Percentiles rank a stretch among this genome's conserved stretches.
Evolutionary conservation across 345 rosid genomes (phyloP).

Genomic region (Citrus medica): DNA sequence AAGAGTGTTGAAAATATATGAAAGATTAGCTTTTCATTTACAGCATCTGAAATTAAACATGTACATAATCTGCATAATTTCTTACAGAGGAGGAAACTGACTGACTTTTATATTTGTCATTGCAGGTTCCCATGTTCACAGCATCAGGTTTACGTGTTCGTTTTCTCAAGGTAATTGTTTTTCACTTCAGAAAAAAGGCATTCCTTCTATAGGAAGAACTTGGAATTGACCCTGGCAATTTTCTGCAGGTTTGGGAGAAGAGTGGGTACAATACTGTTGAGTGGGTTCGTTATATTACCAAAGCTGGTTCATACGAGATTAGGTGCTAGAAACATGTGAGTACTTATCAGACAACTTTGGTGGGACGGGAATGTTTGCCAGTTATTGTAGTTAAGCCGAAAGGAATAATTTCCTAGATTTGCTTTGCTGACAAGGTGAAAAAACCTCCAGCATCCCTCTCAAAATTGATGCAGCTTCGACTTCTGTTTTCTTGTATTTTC

Average conservation of each 20-base stretch:
- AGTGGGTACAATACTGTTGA: constrained; percentile 98
- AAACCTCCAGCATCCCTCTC: constrained; percentile 3
- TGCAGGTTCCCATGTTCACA: constrained; percentile 98
- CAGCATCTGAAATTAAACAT: not conserved
- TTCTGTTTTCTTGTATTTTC: constrained; percentile 12
- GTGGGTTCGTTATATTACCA: constrained; percentile 97
- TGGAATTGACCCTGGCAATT: constrained; percentile 6
- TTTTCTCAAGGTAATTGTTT: constrained; percentile 70
- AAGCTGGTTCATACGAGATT: constrained; percentile 97
- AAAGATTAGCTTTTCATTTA: not conserved
- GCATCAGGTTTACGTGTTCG: constrained; percentile 98
- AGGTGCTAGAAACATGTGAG: constrained; percentile 59
- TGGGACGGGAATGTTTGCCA: constrained; percentile 5
- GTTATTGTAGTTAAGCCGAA: constrained; percentile 7
- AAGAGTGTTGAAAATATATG: not conserved
- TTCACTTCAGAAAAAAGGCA: not conserved
- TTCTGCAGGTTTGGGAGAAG: constrained; percentile 94
- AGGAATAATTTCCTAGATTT: not conserved
- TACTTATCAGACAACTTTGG: not conserved
- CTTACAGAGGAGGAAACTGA: not conserved
- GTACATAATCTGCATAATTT: not conserved
- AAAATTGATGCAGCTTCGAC: constrained; percentile 4
- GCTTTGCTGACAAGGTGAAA: constrained; percentile 9
- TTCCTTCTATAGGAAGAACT: not conserved
- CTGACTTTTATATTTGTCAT: not conserved